Evolutionary conservation across 345 rosid genomes (phyloP).

Genomic region (Tarenaya hassleriana): DNA sequence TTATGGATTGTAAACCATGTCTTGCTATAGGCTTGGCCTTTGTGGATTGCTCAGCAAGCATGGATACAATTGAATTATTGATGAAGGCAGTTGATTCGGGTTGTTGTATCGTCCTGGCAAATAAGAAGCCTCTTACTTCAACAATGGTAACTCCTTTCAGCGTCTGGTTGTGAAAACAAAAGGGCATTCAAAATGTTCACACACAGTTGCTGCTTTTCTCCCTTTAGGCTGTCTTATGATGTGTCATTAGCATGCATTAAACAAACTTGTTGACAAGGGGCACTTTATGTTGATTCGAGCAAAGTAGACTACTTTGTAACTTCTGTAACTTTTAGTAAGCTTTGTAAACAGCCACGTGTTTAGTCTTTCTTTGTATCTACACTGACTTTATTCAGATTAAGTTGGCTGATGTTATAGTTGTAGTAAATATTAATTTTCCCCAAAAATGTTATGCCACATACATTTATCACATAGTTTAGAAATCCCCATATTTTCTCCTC

Average conservation of each 20-base stretch:
- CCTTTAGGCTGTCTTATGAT: background rate
- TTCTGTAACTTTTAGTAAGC: no score
- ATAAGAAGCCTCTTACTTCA: conserved; percentile 89
- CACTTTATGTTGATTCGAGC: background rate
- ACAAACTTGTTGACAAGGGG: conserved; percentile 2
- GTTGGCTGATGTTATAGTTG: no score
- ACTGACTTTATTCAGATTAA: no score
- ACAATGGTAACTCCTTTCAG: conserved; percentile 43
- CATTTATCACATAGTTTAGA: background rate
- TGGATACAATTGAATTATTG: conserved; percentile 47
- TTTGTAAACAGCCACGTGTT: no score
- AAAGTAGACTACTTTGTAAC: background rate
- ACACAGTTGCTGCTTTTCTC: background rate
- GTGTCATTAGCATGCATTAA: background rate
- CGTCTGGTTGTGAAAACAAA: background rate
- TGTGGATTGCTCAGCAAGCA: conserved; percentile 87
- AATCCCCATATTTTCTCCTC: conserved; percentile 3
- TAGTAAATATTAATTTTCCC: no score
- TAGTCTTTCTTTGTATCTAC: no score
- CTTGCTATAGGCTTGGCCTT: conserved; percentile 53
- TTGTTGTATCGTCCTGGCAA: conserved; percentile 78
- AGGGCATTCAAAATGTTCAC: background rate
- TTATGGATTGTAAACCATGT: background rate
- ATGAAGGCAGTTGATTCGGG: conserved; percentile 50
- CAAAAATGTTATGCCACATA: no score